Evolutionary conservation across 805 yeast genomes (phyloP).

Genomic region (Lipomyces starkeyi): DNA sequence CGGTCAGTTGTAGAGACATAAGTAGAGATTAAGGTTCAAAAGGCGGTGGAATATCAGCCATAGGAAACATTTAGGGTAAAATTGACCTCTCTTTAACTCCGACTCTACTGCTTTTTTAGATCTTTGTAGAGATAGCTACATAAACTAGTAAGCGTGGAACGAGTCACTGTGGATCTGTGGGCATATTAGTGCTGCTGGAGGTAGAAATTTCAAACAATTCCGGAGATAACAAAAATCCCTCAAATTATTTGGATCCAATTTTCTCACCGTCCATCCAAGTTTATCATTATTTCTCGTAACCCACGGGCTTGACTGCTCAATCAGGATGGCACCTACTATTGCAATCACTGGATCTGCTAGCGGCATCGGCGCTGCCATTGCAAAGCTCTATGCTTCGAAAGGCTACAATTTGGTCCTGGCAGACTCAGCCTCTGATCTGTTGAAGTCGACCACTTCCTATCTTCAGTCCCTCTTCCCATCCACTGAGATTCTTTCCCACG

Average conservation of each 20-base stretch:
- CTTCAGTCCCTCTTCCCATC: constrained; percentile 30
- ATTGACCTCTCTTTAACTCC: too few relatives aligned
- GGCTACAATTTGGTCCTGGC: constrained; percentile 43
- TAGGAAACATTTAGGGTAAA: too few relatives aligned
- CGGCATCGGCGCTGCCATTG: constrained; percentile 42
- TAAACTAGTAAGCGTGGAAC: too few relatives aligned
- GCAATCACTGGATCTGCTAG: constrained; percentile 41
- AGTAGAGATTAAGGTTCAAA: neutral
- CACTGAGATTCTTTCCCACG: constrained; percentile 24
- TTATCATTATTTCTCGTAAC: neutral
- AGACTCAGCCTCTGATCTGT: constrained; percentile 32
- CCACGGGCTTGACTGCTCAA: neutral
- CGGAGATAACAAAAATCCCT: neutral
- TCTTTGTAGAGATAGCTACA: too few relatives aligned
- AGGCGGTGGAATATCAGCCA: too few relatives aligned
- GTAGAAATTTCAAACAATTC: too few relatives aligned
- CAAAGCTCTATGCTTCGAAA: constrained; percentile 40
- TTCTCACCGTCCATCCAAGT: neutral
- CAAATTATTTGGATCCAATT: neutral
- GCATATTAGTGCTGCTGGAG: too few relatives aligned
- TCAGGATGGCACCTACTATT: constrained; percentile 37
- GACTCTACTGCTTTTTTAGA: too few relatives aligned
- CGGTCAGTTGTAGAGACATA: neutral
- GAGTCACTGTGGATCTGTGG: too few relatives aligned
- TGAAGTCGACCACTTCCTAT: constrained; percentile 27